Percentiles rank a stretch among this genome's conserved stretches.
Conservation (phyloP, 2,329 filamentous ascomycete species). For the Trichoderma aggressivum region DNA sequence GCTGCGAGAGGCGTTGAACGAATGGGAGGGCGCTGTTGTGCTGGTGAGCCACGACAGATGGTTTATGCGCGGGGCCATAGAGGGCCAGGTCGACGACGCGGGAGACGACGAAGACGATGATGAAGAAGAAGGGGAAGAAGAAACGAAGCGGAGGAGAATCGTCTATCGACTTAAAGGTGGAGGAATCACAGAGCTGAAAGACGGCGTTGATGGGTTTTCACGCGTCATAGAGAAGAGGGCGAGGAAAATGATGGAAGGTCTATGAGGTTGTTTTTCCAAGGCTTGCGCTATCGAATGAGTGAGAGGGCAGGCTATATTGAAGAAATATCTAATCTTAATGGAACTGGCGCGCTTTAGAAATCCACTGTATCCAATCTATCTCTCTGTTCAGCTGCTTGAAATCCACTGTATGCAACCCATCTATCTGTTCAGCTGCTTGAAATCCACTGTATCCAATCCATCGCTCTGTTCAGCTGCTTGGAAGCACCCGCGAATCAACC, state of each 20-base stretch:
- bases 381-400: neutral
- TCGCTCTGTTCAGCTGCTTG: neutral
- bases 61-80: conserved; percentile 69
- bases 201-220: conserved; percentile 65
- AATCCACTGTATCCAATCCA: neutral
- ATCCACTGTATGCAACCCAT: neutral
- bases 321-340: neutral
- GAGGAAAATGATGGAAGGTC: conserved; percentile 36
- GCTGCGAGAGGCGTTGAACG: conserved; percentile 61
- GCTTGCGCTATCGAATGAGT: neutral
- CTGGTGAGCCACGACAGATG: conserved; percentile 81
- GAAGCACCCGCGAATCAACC: conserved; percentile 34
- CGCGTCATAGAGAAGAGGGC: conserved; percentile 58
- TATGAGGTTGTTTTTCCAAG: neutral
- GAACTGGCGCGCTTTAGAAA: neutral
- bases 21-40: conserved; percentile 71
- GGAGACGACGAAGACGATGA: conserved; percentile 34
- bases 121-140: conserved; percentile 45
- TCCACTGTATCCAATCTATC: neutral
- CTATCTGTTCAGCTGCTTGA: neutral
- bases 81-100: conserved; percentile 37
- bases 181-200: conserved; percentile 51
- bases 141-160: conserved; percentile 44
- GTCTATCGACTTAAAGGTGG: conserved; percentile 61
- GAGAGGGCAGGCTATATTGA: neutral